These are phyloP conservation scores for Saccharomycopsis javanensis DNA, from an alignment of 805 yeast species.

Conservation along the genomic window DNA sequence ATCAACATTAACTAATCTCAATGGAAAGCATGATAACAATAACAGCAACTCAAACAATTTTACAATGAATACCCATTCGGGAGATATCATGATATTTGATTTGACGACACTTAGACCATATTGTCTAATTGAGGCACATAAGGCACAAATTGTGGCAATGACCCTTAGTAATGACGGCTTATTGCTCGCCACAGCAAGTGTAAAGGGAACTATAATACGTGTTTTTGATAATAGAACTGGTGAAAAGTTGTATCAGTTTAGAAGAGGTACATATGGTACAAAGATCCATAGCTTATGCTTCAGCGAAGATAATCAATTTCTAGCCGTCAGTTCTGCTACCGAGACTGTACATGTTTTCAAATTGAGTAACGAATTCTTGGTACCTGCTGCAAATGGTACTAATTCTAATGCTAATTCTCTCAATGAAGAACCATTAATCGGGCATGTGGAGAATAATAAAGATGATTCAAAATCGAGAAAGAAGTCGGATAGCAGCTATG, in stretches of 20 bases:
- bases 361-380: conserved; percentile 38
- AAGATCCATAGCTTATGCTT: conserved; percentile 68
- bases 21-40: not conserved
- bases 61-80: conserved; percentile 38
- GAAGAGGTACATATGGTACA: conserved; percentile 81
- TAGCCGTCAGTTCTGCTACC: conserved; percentile 81
- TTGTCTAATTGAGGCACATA: conserved; percentile 66
- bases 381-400: not conserved
- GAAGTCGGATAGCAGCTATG: conserved; percentile 24
- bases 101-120: conserved; percentile 21
- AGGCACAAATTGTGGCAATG: conserved; percentile 54
- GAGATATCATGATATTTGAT: conserved; percentile 15
- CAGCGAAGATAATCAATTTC: conserved; percentile 54
- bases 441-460: not conserved
- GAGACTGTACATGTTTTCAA: conserved; percentile 91
- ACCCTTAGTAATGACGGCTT: conserved; percentile 56
- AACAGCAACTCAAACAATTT: conserved; percentile 13
- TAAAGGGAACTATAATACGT: conserved; percentile 68
- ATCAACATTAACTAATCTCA: not conserved
- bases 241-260: conserved; percentile 51
- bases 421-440: not conserved
- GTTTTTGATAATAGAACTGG: conserved; percentile 60
- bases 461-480: conserved; percentile 9
- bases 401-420: not conserved
- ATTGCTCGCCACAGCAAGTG: conserved; percentile 63